phyloP scores from a whole-genome alignment of 139 green algal species.

The Chlorella ohadii region DNA sequence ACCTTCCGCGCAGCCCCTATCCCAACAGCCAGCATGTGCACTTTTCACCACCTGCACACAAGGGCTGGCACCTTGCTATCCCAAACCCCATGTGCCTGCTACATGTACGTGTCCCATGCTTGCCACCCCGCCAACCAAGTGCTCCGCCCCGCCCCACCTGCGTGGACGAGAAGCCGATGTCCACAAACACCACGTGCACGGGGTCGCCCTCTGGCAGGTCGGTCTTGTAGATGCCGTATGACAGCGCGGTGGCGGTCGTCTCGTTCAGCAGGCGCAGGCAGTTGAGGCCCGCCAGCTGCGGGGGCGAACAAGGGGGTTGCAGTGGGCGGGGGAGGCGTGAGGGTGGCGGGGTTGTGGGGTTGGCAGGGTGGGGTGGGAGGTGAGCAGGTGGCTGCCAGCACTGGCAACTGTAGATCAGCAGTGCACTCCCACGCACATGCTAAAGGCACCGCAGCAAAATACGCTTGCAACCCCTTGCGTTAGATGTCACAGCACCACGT shows the following conservation, averaged over 20 bases:
- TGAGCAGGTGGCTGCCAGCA: too few species aligned
- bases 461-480: too few species aligned
- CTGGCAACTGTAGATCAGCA: not conserved
- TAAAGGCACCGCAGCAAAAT: too few species aligned
- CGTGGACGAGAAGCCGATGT: conserved; percentile 90
- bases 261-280: conserved; percentile 97
- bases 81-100: too few species aligned
- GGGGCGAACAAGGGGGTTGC: not conserved
- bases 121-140: too few species aligned
- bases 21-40: too few species aligned
- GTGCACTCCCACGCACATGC: not conserved
- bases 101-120: too few species aligned
- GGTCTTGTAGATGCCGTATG: conserved; percentile 99
- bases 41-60: too few species aligned
- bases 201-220: conserved; percentile 91
- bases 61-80: too few species aligned
- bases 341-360: not conserved
- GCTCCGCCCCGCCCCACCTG: too few species aligned
- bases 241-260: conserved; percentile 93
- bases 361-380: too few species aligned
- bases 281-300: conserved; percentile 86
- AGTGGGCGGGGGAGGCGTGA: not conserved
- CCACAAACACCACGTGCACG: conserved; percentile 94
- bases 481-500: not conserved
- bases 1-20: too few species aligned